These are phyloP conservation scores for Luzula sylvatica DNA, from an alignment of 176 grass and related monocot genomes.

Conservation along the genomic window DNA sequence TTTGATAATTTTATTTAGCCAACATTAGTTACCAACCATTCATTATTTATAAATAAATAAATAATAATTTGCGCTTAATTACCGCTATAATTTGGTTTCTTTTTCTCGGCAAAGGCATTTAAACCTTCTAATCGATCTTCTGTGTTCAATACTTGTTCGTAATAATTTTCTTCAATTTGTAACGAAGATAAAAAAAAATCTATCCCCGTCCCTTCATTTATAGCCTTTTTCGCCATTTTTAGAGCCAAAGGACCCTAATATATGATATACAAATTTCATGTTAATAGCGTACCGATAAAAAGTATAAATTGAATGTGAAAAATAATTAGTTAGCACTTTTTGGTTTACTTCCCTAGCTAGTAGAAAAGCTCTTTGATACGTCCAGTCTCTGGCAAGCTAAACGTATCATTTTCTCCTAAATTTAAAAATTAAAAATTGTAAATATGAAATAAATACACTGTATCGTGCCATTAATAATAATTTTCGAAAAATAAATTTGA, in stretches of 20 bases:
- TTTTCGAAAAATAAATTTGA: background rate
- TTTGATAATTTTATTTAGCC: background rate
- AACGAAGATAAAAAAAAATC: slow-evolving; percentile 35
- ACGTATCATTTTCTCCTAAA: slow-evolving; percentile 56
- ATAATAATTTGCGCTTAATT: slow-evolving; percentile 20
- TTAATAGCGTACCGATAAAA: slow-evolving; percentile 5
- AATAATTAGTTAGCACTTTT: slow-evolving; percentile 31
- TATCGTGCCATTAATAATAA: background rate
- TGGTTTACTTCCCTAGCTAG: slow-evolving; percentile 68
- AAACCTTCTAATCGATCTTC: slow-evolving; percentile 80
- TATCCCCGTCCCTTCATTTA: slow-evolving; percentile 52
- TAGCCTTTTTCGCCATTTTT: slow-evolving; percentile 87
- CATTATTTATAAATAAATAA: background rate
- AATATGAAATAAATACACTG: background rate
- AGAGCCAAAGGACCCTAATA: slow-evolving; percentile 70
- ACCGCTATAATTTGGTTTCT: slow-evolving; percentile 66
- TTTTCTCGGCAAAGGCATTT: slow-evolving; percentile 83
- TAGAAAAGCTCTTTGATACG: slow-evolving; percentile 60
- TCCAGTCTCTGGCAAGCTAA: slow-evolving; percentile 84
- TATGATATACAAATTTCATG: background rate
- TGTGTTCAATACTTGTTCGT: slow-evolving; percentile 56
- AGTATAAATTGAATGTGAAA: slow-evolving; percentile 13
- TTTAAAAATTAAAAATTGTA: slow-evolving; percentile 12
- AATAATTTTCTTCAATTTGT: slow-evolving; percentile 68
- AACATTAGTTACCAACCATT: background rate